These are phyloP conservation scores for Myriangium duriaei DNA, from an alignment of 2,329 filamentous ascomycete genomes.

Conservation along the genomic window DNA sequence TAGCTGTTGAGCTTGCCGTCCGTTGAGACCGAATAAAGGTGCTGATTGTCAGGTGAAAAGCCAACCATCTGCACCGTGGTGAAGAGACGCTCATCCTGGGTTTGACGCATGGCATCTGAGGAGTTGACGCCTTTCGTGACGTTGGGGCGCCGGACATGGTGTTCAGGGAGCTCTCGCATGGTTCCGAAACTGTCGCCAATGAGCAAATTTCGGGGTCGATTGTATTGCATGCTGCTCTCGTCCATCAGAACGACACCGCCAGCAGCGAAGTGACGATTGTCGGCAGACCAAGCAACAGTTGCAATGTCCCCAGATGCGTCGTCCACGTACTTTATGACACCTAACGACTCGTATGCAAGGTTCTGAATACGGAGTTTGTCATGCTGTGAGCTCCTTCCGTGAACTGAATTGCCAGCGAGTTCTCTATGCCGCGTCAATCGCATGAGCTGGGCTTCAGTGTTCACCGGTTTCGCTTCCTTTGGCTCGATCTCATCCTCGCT, in stretches of 20 bases:
- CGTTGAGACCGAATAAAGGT: slow-evolving; percentile 29
- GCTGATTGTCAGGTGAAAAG: slow-evolving; percentile 35
- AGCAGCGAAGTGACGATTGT: slow-evolving; percentile 43
- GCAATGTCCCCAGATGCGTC: slow-evolving; percentile 48
- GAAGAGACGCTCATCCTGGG: slow-evolving; percentile 41
- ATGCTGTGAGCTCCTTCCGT: not conserved
- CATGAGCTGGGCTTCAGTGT: not conserved
- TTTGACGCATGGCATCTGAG: slow-evolving; percentile 32
- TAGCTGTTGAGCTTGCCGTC: slow-evolving; percentile 11
- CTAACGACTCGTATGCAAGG: slow-evolving; percentile 26
- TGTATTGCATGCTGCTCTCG: slow-evolving; percentile 46
- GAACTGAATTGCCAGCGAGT: not conserved
- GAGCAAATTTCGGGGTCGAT: slow-evolving; percentile 44
- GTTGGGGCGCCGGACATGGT: slow-evolving; percentile 33
- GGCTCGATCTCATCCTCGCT: not conserved
- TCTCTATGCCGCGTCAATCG: not conserved
- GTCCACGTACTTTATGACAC: slow-evolving; percentile 37
- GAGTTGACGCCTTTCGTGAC: slow-evolving; percentile 30
- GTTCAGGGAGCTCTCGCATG: slow-evolving; percentile 42
- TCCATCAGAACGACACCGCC: slow-evolving; percentile 46
- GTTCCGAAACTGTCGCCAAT: slow-evolving; percentile 35
- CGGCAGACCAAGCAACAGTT: slow-evolving; percentile 43
- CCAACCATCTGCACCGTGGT: slow-evolving; percentile 43
- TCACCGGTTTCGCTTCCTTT: not conserved
- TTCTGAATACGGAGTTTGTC: slow-evolving; percentile 22